Evolutionary conservation across 2,329 filamentous ascomycete genomes (phyloP), one percentile per base, ranked within the genome.

Genomic region (Microcyclospora tardicrescens): DNA sequence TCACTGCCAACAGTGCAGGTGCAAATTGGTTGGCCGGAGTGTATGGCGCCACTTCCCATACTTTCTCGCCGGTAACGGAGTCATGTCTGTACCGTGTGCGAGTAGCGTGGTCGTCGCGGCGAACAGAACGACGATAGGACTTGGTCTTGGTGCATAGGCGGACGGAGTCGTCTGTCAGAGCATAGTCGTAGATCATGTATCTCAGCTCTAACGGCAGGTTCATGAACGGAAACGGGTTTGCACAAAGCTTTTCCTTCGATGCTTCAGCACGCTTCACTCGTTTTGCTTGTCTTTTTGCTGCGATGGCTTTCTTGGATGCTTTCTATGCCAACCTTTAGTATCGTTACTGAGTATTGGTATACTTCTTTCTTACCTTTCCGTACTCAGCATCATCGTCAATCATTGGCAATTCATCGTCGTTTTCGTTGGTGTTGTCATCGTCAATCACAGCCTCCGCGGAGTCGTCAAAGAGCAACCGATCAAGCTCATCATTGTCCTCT

Each of bases 121-220:
- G 12, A 11, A 52, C 43, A 19, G 39, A 43, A 34, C 49, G 49
- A 6, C 53, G 52, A 35, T 46, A 36, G 27, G 35, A 30, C 33
- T 48, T 51, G 32, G 40, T 48, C 33, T 36, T 45, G 10, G 45
- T 33, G 11, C 44, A 41, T 8, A 57, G 34, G 1, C 36, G 37
- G 24, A 55, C 32, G 16, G 42, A 34, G 3, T 36, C 36, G 19
- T 57, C 53, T 2, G 44, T 46, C 16, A 56, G 39, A 19, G 48
- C 49, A 5, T 51, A 42, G 34, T 54, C 51, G 44, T 56, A 57
- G 39, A 57, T 53, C 27, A 44, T 40, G 28, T 57, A 50, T 2
- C 54, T 50, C 8, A 57, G 45, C 37, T 56, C 52, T 1, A 49
- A 34, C 2, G 52, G 50, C 1, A 55, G 38, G 11, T 42, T 39